Percentiles rank a stretch among this genome's conserved stretches.
These are phyloP conservation scores for Candida sonorensis DNA, from an alignment of 805 yeast genomes.

Conservation along the genomic window DNA sequence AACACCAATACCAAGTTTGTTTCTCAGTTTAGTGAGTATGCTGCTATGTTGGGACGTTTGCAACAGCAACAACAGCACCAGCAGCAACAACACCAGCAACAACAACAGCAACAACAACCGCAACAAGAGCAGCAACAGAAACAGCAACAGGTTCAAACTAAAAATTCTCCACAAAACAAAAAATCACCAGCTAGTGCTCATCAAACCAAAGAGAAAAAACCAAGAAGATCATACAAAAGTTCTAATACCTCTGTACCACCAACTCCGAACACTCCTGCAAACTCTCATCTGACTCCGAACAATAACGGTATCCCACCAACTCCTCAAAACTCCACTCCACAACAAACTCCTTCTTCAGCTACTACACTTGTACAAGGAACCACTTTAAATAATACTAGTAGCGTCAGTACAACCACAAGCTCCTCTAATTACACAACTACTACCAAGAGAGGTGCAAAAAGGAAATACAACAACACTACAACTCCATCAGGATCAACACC, in stretches of 20 bases:
- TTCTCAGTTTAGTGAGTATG: constrained; percentile 20
- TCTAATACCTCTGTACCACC: constrained; percentile 25
- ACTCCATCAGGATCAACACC: constrained; percentile 18
- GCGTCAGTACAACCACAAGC: constrained; percentile 2
- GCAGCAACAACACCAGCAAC: constrained; percentile 1
- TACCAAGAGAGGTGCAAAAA: constrained; percentile 14
- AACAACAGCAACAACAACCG: constrained; percentile 3
- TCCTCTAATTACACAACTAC: constrained; percentile 5
- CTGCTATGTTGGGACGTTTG: constrained; percentile 9
- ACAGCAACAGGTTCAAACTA: constrained; percentile 4
- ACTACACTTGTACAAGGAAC: too few species aligned
- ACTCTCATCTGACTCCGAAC: constrained; percentile 22
- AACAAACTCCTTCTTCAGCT: constrained; percentile 9
- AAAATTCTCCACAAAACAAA: constrained; percentile 11
- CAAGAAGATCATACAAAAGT: constrained; percentile 20
- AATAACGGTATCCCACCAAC: constrained; percentile 14
- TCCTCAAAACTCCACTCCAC: constrained; percentile 16
- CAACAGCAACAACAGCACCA: constrained; percentile 4
- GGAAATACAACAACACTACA: constrained; percentile 10
- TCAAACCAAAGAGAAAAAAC: constrained; percentile 14
- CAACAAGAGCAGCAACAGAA: constrained; percentile 3
- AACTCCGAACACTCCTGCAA: constrained; percentile 28
- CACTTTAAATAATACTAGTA: too few species aligned
- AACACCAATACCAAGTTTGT: too few species aligned
- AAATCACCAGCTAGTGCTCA: constrained; percentile 3